Percentiles rank a stretch among this genome's conserved stretches.
Evolutionary conservation across 225 moss, liverwort and hornwort species (phyloP).

Genomic region (Sphagnum contortum): DNA sequence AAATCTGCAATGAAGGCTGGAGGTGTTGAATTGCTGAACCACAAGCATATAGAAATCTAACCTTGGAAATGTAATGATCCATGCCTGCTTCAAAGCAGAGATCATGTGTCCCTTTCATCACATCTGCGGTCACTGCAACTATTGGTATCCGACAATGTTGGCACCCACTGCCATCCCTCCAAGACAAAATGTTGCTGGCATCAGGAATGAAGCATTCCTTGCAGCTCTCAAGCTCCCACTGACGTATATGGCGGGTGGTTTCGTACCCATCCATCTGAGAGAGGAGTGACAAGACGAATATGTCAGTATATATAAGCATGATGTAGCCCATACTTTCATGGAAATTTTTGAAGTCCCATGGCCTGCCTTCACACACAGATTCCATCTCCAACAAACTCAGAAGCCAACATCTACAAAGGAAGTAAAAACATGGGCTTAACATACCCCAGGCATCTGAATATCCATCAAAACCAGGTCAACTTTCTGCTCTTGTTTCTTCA

Average conservation of each 20-base stretch:
- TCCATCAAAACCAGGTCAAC: slow-evolving; percentile 76
- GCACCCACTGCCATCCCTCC: slow-evolving; percentile 12
- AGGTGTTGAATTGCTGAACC: background rate
- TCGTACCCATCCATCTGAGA: slow-evolving; percentile 81
- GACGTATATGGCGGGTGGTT: slow-evolving; percentile 53
- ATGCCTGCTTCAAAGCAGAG: slow-evolving; percentile 62
- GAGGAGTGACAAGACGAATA: no score
- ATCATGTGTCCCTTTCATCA: slow-evolving; percentile 63
- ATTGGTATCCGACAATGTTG: slow-evolving; percentile 50
- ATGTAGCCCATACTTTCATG: no score
- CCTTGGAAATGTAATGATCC: slow-evolving; percentile 83
- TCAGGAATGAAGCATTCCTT: slow-evolving; percentile 16
- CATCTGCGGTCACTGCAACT: slow-evolving; percentile 71
- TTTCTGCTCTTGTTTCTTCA: slow-evolving; percentile 31
- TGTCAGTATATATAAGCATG: no score
- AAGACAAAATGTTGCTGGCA: background rate
- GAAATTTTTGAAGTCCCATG: no score
- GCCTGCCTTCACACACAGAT: background rate
- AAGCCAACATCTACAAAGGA: background rate
- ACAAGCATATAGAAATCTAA: background rate
- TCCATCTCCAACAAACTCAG: background rate
- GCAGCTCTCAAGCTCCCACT: slow-evolving; percentile 55
- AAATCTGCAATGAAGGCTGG: no score
- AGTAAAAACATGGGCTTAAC: background rate
- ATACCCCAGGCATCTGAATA: slow-evolving; percentile 85